phyloP scores from a whole-genome alignment of 495 filamentous ascomycete genomes.

The Neurospora pannonica region DNA sequence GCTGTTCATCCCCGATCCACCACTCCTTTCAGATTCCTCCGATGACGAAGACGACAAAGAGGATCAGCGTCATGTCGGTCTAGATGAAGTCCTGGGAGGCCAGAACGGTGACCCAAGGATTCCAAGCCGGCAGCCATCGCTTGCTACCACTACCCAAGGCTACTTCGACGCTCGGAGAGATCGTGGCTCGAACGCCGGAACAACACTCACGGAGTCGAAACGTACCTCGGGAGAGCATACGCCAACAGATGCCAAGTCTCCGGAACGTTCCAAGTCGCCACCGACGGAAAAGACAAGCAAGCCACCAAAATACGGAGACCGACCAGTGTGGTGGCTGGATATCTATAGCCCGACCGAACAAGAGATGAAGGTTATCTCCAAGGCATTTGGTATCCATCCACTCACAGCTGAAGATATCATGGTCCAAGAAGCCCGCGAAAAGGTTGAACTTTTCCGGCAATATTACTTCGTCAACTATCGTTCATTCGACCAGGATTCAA shows the following conservation, averaged over 20 bases:
- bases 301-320: conserved; percentile 67
- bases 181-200: background rate
- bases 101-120: conserved; percentile 18
- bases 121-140: conserved; percentile 28
- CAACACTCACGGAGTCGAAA: conserved; percentile 7
- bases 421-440: conserved; percentile 92
- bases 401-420: conserved; percentile 94
- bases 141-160: conserved; percentile 17
- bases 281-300: conserved; percentile 23
- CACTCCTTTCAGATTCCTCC: conserved; percentile 42
- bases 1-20: conserved; percentile 59
- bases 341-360: conserved; percentile 80
- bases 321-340: conserved; percentile 94
- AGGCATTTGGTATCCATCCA: conserved; percentile 90
- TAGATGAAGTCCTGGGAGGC: conserved; percentile 15
- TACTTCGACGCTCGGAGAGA: conserved; percentile 12
- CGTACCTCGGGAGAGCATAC: conserved; percentile 7
- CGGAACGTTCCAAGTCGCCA: conserved; percentile 16
- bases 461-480: conserved; percentile 99
- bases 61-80: conserved; percentile 12
- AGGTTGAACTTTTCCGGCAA: conserved; percentile 91
- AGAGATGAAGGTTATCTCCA: conserved; percentile 86
- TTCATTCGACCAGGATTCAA: conserved; percentile 87
- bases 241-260: conserved; percentile 14
- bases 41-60: conserved; percentile 54